These are phyloP conservation scores for Mycena metata DNA, from an alignment of 768 basidiomycete species.

Conservation along the genomic window DNA sequence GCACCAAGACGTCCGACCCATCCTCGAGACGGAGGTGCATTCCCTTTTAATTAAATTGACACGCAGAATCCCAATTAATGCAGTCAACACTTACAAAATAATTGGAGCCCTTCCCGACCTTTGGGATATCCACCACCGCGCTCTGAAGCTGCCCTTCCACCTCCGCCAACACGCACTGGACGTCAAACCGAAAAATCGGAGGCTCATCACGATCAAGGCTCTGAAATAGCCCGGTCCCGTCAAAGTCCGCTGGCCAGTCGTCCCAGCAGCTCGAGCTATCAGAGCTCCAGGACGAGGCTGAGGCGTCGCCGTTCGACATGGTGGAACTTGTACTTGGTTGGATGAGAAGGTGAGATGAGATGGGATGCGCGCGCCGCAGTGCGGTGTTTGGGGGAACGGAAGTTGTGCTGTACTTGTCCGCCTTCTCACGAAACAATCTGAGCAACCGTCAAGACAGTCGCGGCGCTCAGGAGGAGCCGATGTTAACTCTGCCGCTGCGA, in stretches of 20 bases:
- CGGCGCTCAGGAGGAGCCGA: too few relatives aligned
- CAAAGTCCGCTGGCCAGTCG: conserved; percentile 30
- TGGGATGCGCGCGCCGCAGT: not conserved
- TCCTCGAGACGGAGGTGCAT: conserved; percentile 24
- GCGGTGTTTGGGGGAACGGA: too few relatives aligned
- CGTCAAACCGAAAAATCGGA: conserved; percentile 28
- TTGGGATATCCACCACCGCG: conserved; percentile 24
- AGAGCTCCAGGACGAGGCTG: conserved; percentile 13
- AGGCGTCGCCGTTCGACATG: conserved; percentile 5
- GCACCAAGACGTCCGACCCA: conserved; percentile 10
- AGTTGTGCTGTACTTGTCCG: not conserved
- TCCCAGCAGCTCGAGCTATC: conserved; percentile 23
- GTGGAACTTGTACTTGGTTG: not conserved
- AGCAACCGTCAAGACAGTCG: conserved; percentile 1
- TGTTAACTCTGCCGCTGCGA: too few relatives aligned
- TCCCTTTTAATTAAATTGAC: conserved; percentile 16
- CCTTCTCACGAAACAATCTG: not conserved
- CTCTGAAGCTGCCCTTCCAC: conserved; percentile 11
- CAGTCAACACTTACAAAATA: conserved; percentile 24
- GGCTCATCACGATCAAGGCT: conserved; percentile 11
- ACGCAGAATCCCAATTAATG: not conserved
- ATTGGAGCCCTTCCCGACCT: conserved; percentile 28
- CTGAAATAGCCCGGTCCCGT: conserved; percentile 29
- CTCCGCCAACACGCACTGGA: conserved; percentile 16
- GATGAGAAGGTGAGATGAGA: not conserved